Evolutionary conservation across 441 rosid genomes (phyloP).

Genomic region (Rhodomyrtus psidioides): DNA sequence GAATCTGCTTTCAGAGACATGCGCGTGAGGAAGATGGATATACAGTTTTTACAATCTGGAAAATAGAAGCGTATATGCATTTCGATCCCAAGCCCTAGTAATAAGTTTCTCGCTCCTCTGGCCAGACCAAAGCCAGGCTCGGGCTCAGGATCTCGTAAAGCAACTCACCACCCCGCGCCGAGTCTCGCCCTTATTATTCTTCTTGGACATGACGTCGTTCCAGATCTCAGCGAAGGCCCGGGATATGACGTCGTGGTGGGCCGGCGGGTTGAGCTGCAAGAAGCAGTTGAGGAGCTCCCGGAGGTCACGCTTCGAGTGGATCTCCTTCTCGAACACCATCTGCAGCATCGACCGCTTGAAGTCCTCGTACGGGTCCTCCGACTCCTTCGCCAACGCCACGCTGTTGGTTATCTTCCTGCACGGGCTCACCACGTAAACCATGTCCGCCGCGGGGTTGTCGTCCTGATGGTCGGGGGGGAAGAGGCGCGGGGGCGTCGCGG

Average conservation of each 20-base stretch:
- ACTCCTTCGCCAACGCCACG: constrained; percentile 7
- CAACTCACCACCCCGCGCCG: neutral
- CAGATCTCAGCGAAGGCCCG: constrained; percentile 7
- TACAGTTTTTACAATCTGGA: neutral
- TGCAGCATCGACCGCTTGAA: constrained; percentile 9
- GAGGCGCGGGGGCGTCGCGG: neutral
- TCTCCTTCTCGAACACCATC: constrained; percentile 11
- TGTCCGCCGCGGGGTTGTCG: neutral
- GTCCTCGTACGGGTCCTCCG: constrained; percentile 7
- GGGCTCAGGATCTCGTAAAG: neutral
- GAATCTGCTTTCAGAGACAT: neutral
- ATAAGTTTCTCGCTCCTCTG: neutral
- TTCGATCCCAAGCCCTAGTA: neutral
- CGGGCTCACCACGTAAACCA: constrained; percentile 1
- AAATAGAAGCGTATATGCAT: neutral
- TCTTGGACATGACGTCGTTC: neutral
- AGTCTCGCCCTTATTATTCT: neutral
- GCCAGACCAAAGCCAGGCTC: neutral
- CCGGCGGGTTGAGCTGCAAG: constrained; percentile 3
- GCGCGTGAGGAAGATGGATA: neutral
- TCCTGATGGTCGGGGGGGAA: neutral
- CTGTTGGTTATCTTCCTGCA: constrained; percentile 8
- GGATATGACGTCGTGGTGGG: constrained; percentile 5
- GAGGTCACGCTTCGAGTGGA: constrained; percentile 3
- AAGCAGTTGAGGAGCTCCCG: constrained; percentile 14